Base-by-base conservation (phyloP, 176 grass and related monocot genomes). In the Cenchrus fungigraminus region DNA sequence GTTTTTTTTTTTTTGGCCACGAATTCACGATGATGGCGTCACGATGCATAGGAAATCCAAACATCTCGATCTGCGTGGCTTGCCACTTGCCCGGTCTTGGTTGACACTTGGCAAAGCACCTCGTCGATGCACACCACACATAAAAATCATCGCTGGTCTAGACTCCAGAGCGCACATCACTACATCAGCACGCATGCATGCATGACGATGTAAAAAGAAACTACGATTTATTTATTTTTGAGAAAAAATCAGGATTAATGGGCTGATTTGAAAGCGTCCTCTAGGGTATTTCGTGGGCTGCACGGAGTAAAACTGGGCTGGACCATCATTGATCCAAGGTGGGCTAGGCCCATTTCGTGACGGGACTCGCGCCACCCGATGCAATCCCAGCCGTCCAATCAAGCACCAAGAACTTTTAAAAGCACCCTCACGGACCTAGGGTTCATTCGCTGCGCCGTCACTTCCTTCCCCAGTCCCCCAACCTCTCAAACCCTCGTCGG, bases 311-410 rank as follows among this genome's bases (percentile, higher is more conserved):
- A 25, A 25, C 22, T 52, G 32, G 31, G 31, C 31, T 1, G 31
- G 14, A 19, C 44, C 62, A 50, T 20, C 47, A 13, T 1, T 32
- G 55, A 6, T 34, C 47, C 6, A 15, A 7, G 15, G 4, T 58
- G 4, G 71, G 16, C 5, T 1, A 1, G 12, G 77, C 16, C 65
- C 8, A 79, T 70, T 32, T 50, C 79, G 8, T 3, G 65, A 6
- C 46, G 2, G 9, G 9, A 12, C 12, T 20, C 15, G 1, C 50
- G 11, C 29, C 22, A 11, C 16, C 2, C 2, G 1, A 67, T 2
- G 29, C 51, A 29, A 90, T 82, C 81, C 15, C 6, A 12, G 2
- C 80, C 80, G 74, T 90, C 44, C 53, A 68, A 68, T 86, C 29
- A 15, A 67, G 2, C 58, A 14, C 44, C 45, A 8, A 61, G 54